Evolutionary conservation across 2,329 filamentous ascomycete species (phyloP).

Genomic region (Aspergillaceae sp.): DNA sequence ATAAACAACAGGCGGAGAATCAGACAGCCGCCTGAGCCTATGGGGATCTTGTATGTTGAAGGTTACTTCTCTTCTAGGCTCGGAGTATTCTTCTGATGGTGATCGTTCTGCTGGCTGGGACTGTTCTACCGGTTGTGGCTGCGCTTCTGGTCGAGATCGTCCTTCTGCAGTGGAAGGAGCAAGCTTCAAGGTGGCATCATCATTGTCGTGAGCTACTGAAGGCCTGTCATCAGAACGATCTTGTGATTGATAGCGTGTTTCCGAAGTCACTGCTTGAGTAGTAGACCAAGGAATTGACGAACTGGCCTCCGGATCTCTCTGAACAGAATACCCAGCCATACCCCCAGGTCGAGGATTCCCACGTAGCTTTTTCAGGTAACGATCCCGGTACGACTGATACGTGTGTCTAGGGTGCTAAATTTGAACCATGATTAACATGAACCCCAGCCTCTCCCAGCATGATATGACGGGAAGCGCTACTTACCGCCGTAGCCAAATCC

Average conservation of each 20-base stretch:
- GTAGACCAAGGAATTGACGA: neutral
- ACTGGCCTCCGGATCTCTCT: neutral
- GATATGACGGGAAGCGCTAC: neutral
- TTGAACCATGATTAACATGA: too few species aligned
- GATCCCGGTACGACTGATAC: constrained; percentile 42
- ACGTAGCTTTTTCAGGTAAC: constrained; percentile 36
- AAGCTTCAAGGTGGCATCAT: too few species aligned
- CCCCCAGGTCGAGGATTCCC: constrained; percentile 28
- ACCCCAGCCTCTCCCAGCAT: too few species aligned
- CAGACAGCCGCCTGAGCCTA: neutral
- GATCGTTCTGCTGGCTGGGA: too few species aligned
- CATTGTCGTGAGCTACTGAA: neutral
- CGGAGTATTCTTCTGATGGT: too few species aligned
- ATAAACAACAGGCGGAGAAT: neutral
- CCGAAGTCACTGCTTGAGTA: neutral
- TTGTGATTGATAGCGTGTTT: neutral
- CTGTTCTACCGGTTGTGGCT: too few species aligned
- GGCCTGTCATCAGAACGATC: neutral
- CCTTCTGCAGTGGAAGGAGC: too few species aligned
- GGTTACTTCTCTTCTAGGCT: too few species aligned
- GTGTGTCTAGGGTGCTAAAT: constrained; percentile 37
- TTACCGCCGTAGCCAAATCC: constrained; percentile 16
- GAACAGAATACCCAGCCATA: neutral
- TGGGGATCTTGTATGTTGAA: neutral
- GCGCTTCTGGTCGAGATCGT: too few species aligned